phyloP scores from a whole-genome alignment of 345 rosid genomes.

The Eucalyptus marginata region DNA sequence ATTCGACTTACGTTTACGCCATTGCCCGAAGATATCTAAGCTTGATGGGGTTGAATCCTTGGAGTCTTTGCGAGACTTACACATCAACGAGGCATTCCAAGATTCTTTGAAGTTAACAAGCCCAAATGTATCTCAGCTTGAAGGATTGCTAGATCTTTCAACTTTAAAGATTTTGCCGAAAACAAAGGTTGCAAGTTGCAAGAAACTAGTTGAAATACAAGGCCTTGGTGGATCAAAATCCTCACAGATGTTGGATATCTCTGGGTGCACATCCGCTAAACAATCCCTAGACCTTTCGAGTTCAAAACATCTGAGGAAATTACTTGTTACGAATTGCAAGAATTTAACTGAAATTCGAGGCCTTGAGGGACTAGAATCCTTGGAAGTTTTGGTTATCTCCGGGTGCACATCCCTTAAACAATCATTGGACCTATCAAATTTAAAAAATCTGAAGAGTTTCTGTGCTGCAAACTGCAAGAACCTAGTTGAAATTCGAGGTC shows the following conservation, averaged over 20 bases:
- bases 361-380: neutral
- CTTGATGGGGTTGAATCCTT: neutral
- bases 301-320: neutral
- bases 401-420: neutral
- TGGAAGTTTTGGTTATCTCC: neutral
- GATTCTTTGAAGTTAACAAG: neutral
- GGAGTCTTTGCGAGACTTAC: neutral
- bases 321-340: neutral
- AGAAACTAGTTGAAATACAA: neutral
- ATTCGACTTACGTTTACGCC: neutral
- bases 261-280: neutral
- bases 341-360: neutral
- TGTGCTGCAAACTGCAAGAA: neutral
- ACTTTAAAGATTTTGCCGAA: neutral
- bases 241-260: neutral
- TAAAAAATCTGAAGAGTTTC: neutral
- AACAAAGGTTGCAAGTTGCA: neutral
- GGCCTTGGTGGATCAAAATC: neutral
- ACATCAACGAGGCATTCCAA: neutral
- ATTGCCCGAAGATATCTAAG: neutral
- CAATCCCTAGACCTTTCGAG: neutral
- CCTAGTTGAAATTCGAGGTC: neutral
- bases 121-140: neutral
- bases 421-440: neutral
- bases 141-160: neutral